Base-by-base conservation (phyloP, 495 filamentous ascomycete genomes). In the Penicillium verhagenii region DNA sequence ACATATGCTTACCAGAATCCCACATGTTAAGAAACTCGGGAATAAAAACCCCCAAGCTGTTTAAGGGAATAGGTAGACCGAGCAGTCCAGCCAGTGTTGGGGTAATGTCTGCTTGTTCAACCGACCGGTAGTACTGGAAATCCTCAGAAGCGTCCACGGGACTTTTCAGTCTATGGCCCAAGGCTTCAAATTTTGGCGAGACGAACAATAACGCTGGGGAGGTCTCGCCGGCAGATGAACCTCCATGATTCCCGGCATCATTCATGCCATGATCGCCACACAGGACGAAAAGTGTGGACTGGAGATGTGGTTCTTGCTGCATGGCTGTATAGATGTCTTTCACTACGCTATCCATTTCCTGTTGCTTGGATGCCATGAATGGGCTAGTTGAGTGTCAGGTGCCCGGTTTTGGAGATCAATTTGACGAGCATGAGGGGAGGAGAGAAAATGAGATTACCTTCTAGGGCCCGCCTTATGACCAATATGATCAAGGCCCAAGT, bases 241-340 rank as follows among this genome's bases (percentile, higher is more conserved):
- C 94, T 10, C 94, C 94, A 68, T 99, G 94, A 63, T 97, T 97
- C 3, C 94, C 94, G 33, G 91, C 94, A 60, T 97, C 94, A 62
- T 97, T 99, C 94, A 99, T 99, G 18, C 94, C 94, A 67, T 99
- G 94, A 65, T 99, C 94, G 39, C 94, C 94, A 50, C 85, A 90
- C 7, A 99, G 72, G 2, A 99, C 82, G 47, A 99, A 81, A 14
- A 97, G 77, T 3, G 93, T 91, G 18, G 85, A 88, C 31, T 82
- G 62, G 2, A 96, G 82, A 69, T 96, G 87, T 4, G 74, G 58
- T 37, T 89, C 65, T 1, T 74, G 76, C 63, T 86, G 81, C 50
- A 97, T 87, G 2, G 90, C 87, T 19, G 77, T 77, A 60, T 89
- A 97, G 29, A 97, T 87, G 46, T 82, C 72, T 43, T 73, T 68